These are phyloP conservation scores for Monosporozyma yasuniensis DNA, from an alignment of 805 yeast species.

Conservation along the genomic window DNA sequence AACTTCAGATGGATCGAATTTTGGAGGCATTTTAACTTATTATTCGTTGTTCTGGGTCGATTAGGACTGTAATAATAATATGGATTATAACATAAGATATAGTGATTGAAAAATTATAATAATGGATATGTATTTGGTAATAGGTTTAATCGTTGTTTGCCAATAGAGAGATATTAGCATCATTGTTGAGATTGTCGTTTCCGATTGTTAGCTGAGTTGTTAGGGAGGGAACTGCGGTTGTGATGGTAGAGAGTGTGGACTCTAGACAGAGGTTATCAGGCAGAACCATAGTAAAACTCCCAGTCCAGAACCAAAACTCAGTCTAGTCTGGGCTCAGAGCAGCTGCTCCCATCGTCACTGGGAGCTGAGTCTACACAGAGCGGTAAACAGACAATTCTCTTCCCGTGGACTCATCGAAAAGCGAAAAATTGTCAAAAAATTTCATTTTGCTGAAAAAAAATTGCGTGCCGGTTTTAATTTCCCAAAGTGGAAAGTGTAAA, in stretches of 20 bases:
- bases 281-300: too few species aligned
- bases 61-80: not conserved
- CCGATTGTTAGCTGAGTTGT: not conserved
- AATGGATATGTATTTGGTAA: not conserved
- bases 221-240: too few species aligned
- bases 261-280: too few species aligned
- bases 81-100: not conserved
- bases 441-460: too few species aligned
- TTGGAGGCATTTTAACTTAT: slow-evolving; percentile 74
- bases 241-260: too few species aligned
- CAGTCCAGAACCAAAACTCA: too few species aligned
- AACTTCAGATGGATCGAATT: slow-evolving; percentile 98
- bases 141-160: not conserved
- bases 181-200: not conserved
- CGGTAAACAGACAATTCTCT: too few species aligned
- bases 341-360: too few species aligned
- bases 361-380: too few species aligned
- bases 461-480: not conserved
- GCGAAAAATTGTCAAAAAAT: too few species aligned
- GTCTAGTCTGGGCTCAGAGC: too few species aligned
- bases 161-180: not conserved
- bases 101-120: not conserved
- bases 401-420: too few species aligned
- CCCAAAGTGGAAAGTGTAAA: not conserved
- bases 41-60: slow-evolving; percentile 5